phyloP scores from a whole-genome alignment of 2,329 filamentous ascomycete genomes.

The Hypocreales sp. region DNA sequence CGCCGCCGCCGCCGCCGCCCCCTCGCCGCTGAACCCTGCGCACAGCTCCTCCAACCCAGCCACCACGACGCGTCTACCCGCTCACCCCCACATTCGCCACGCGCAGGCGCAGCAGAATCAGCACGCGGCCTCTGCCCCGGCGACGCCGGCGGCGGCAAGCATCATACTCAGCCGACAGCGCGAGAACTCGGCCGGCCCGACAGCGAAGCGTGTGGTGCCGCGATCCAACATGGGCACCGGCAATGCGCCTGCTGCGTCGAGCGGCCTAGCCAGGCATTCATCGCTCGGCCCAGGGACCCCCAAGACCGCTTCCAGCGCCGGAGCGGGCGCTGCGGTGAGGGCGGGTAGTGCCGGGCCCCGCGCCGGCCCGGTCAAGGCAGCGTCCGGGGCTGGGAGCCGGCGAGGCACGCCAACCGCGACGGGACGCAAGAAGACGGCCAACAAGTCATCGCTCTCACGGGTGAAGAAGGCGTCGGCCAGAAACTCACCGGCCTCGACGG shows the following conservation, averaged over 20 bases:
- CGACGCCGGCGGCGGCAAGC: slow-evolving; percentile 43
- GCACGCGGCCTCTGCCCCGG: slow-evolving; percentile 39
- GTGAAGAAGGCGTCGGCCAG: slow-evolving; percentile 43
- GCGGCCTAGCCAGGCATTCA: slow-evolving; percentile 44
- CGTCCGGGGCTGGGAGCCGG: slow-evolving; percentile 21
- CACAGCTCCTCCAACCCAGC: slow-evolving; percentile 22
- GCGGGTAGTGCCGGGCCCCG: slow-evolving; percentile 47
- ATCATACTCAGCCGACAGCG: slow-evolving; percentile 42
- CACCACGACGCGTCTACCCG: slow-evolving; percentile 25
- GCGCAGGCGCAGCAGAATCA: slow-evolving; percentile 28
- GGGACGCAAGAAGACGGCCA: slow-evolving; percentile 32
- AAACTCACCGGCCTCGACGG: slow-evolving; percentile 46
- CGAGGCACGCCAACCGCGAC: slow-evolving; percentile 30
- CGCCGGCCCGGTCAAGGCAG: slow-evolving; percentile 28
- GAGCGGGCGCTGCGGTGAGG: slow-evolving; percentile 18
- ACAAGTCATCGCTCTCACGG: slow-evolving; percentile 46
- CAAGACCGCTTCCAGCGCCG: slow-evolving; percentile 22
- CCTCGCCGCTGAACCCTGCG: slow-evolving; percentile 11
- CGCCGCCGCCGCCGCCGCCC: slow-evolving; percentile 9
- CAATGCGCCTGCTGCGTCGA: slow-evolving; percentile 34
- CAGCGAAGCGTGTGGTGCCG: slow-evolving; percentile 36
- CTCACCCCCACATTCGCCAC: slow-evolving; percentile 29
- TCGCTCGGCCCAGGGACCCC: slow-evolving; percentile 48
- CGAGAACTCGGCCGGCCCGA: slow-evolving; percentile 45
- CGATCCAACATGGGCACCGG: slow-evolving; percentile 31